Evolutionary conservation across 306 rosid species (phyloP).

Genomic region (Betula pendula): DNA sequence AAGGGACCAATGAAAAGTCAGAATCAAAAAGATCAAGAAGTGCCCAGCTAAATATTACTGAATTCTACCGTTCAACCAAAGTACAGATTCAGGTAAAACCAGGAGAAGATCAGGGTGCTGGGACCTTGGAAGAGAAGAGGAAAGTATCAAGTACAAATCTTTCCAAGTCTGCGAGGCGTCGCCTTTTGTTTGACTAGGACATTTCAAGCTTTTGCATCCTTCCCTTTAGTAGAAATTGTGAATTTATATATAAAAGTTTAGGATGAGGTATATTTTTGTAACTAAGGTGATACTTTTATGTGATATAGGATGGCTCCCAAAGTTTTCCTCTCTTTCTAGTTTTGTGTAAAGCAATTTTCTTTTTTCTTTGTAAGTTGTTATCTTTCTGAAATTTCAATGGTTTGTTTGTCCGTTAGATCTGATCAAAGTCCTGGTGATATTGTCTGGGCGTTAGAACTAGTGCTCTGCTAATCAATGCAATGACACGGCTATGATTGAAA

Average conservation of each 20-base stretch:
- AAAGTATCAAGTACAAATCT: constrained; percentile 42
- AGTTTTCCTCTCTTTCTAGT: background rate
- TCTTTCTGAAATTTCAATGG: background rate
- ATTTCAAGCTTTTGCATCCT: background rate
- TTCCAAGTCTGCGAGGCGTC: constrained; percentile 77
- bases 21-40: constrained; percentile 43
- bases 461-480: too few species aligned
- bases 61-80: constrained; percentile 69
- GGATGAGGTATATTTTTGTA: background rate
- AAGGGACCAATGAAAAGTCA: constrained; percentile 36
- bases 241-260: background rate
- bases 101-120: constrained; percentile 40
- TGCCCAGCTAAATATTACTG: constrained; percentile 62
- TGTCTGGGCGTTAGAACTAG: too few species aligned
- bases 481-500: too few species aligned
- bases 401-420: background rate
- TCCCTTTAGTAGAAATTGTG: background rate
- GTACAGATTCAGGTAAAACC: constrained; percentile 32
- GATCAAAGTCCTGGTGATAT: background rate
- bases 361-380: constrained; percentile 1
- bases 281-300: too few species aligned
- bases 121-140: constrained; percentile 46
- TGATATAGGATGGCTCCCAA: too few species aligned
- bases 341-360: background rate
- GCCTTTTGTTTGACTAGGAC: constrained; percentile 72